Base-by-base conservation (phyloP, 306 rosid species). In the Lathyrus tuberosus region DNA sequence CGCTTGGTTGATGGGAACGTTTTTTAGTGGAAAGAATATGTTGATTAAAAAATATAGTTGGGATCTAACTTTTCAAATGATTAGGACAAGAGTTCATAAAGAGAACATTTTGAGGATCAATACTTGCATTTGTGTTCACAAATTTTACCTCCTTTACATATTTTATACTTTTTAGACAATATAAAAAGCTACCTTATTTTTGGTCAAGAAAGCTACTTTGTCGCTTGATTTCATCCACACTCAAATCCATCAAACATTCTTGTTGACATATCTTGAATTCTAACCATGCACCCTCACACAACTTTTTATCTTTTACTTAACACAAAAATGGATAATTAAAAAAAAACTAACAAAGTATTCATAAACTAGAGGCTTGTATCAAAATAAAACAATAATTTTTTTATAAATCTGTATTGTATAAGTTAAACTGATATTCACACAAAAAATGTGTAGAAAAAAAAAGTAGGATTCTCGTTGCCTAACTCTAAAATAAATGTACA, bases 341-440 rank as follows among this genome's bases (percentile, higher is more conserved):
- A n/a, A 15, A 0, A 44, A 14, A 44, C 4, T 13, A 22, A 60
- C 47, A 59, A 8, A 44, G n/a, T 53, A 24, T n/a, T 22, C 1
- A 0, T 53, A 53, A 64, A 40, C 28, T 28, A 47, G 1, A 51
- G 35, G 33, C 37, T 47, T 49, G 13, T 33, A 62, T 17, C 42
- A 44, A 51, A 67, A 47, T 43, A 57, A 63, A 77, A 73, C 12
- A 69, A 73, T 14, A 28, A 13, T 13, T 52, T 61, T 40, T 54
- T 71, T 37, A 4, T 10, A 52, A 64, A 57, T 53, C 44, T 67
- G 51, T 72, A 35, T 69, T 14, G 76, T 81, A 46, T 73, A 40
- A 54, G 70, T 62, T 67, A 68, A 68, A 54, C 26, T 62, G 65
- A 63, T 73, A 61, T 70, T 65, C 79, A 76, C 84, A 78, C 48